These are phyloP conservation scores for Globomyces sp. DNA, from an alignment of 371 early-diverging fungal species.

Conservation along the genomic window DNA sequence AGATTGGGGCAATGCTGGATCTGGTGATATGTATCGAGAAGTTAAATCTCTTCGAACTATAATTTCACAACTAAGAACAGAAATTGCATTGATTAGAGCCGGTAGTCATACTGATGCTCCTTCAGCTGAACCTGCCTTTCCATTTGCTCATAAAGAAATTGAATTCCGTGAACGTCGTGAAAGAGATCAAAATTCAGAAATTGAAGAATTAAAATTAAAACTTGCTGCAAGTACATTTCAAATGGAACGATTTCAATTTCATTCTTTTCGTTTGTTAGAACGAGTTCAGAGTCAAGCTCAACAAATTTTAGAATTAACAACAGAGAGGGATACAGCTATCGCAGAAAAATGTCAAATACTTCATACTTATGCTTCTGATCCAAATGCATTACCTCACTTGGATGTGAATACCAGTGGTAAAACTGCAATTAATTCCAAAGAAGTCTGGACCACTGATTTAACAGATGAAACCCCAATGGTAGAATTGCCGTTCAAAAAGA, in stretches of 20 bases:
- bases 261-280: constrained; percentile 28
- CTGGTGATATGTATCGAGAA: constrained; percentile 34
- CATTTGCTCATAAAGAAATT: neutral
- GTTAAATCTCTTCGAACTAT: constrained; percentile 38
- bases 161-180: constrained; percentile 21
- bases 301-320: neutral
- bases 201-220: constrained; percentile 21
- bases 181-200: constrained; percentile 32
- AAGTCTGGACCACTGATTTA: neutral
- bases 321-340: constrained; percentile 22
- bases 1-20: constrained; percentile 51
- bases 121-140: constrained; percentile 12
- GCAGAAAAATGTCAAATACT: constrained; percentile 26
- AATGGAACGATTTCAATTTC: constrained; percentile 38
- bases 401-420: no score
- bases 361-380: neutral
- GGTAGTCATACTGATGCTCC: constrained; percentile 15
- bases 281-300: neutral
- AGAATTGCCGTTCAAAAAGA: constrained; percentile 8
- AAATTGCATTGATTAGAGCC: constrained; percentile 25
- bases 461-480: neutral
- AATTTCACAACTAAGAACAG: constrained; percentile 41
- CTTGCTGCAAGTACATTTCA: constrained; percentile 23
- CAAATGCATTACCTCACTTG: no score
- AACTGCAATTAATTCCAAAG: neutral